Evolutionary conservation across 2,329 filamentous ascomycete genomes (phyloP).

Genomic region (Clarireedia homoeocarpa): DNA sequence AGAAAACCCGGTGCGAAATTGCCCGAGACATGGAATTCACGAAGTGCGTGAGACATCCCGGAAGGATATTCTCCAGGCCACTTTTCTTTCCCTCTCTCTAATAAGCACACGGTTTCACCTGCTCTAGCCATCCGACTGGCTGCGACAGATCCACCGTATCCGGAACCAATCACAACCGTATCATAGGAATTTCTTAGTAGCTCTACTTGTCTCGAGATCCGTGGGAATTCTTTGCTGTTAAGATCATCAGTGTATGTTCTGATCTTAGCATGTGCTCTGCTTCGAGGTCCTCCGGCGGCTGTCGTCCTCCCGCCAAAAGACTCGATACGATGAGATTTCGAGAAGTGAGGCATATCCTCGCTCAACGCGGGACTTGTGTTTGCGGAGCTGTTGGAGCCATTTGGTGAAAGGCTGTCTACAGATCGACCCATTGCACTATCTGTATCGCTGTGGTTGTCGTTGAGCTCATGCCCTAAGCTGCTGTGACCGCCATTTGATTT

Average conservation of each 20-base stretch:
- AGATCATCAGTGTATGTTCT: slow-evolving; percentile 26
- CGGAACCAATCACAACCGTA: slow-evolving; percentile 59
- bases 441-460: background rate
- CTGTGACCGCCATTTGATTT: background rate
- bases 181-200: slow-evolving; percentile 53
- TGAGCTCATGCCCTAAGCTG: background rate
- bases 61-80: slow-evolving; percentile 60
- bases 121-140: slow-evolving; percentile 57
- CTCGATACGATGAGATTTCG: slow-evolving; percentile 17
- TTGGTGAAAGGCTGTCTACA: background rate
- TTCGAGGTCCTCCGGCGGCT: slow-evolving; percentile 20
- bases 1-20: slow-evolving; percentile 38
- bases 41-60: slow-evolving; percentile 37
- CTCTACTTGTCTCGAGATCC: slow-evolving; percentile 49
- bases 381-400: background rate
- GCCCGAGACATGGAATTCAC: slow-evolving; percentile 50
- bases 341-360: background rate
- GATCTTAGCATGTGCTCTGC: slow-evolving; percentile 23
- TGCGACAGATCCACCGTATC: slow-evolving; percentile 60
- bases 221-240: slow-evolving; percentile 35
- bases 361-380: background rate
- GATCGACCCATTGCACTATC: slow-evolving; percentile 1
- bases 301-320: slow-evolving; percentile 17
- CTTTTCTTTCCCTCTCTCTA: slow-evolving; percentile 56
- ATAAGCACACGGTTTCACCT: slow-evolving; percentile 51